A percentile compares a stretch with the other conserved stretches of the same genome.
phyloP scores from a whole-genome alignment of 306 rosid species.

The Sphenostylis stenocarpa region DNA sequence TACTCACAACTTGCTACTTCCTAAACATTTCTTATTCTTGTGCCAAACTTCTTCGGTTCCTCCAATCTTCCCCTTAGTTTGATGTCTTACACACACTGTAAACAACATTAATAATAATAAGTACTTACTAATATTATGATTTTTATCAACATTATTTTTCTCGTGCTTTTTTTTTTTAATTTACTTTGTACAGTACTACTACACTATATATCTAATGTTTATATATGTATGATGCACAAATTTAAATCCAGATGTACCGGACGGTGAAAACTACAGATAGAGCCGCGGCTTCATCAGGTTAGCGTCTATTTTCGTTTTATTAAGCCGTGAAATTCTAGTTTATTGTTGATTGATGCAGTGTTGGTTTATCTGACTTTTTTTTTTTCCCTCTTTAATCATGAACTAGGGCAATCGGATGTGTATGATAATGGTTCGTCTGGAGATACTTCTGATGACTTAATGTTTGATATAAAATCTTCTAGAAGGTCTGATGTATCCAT shows the following conservation, averaged over 20 bases:
- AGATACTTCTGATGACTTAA: conserved; percentile 78
- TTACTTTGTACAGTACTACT: neutral
- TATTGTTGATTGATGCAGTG: neutral
- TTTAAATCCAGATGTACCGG: conserved; percentile 81
- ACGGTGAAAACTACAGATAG: conserved; percentile 94
- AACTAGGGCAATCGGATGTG: conserved; percentile 73
- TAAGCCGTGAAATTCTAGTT: neutral
- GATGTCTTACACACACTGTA: neutral
- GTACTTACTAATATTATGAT: neutral
- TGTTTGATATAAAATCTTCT: conserved; percentile 65
- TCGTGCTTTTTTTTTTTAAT: neutral
- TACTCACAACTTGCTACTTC: conserved; percentile 28
- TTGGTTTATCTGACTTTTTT: neutral
- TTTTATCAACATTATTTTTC: neutral
- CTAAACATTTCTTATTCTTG: neutral
- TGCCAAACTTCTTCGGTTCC: neutral
- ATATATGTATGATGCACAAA: neutral
- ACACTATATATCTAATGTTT: neutral
- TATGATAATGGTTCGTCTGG: conserved; percentile 91
- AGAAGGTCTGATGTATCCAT: conserved; percentile 50
- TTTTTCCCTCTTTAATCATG: neutral
- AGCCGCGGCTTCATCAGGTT: conserved; percentile 91
- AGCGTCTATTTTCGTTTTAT: neutral
- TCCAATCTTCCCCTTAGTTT: conserved; percentile 3
- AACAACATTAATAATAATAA: neutral